Evolutionary conservation across 1,284 basidiomycete species (phyloP), one percentile per base, ranked within the genome.

Genomic region (Schizophyllum amplum): DNA sequence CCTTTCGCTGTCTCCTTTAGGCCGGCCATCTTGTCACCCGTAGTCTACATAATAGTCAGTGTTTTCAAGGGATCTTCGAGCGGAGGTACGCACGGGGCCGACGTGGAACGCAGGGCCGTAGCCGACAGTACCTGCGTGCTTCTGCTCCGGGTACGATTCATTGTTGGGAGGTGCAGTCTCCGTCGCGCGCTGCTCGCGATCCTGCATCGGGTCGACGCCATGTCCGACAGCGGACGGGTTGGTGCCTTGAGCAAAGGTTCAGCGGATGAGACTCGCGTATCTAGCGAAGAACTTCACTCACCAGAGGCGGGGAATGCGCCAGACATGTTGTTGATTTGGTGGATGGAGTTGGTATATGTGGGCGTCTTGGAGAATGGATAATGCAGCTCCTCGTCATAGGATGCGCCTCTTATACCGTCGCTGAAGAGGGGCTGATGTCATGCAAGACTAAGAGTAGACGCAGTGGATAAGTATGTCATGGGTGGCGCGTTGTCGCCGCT

Each of bases 1-100:
- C 82, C 82, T 60, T 71, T 75, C 24, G 81, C 26, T 62, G 81
- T 71, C 57, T 84, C 81, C 60, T 75, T 76, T 15, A 78, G n/a
- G 0, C 82, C 81, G 4, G 60, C 62, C 1, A 83, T 47, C 63
- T 77, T 82, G 46, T 83, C 80, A 5, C 65, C 67, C 0, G 79
- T 61, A 1, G 71, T 70, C 81, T 83, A 58, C 22, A 21, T 23
- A 9, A 11, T 50, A 11, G 21, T 50, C 20, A 50, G 48, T 50
- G 24, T 15, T 4, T 4, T 50, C 13, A 11, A 50, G 15, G 9
- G 13, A 2, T 4, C 13, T 50, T 11, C 24, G 11, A 26, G 47
- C 9, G 13, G 24, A 21, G 3, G 1, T 23, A 63, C 67, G 13
- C 47, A 67, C 67, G 15, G 63, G 57, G 24, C 58, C 56, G 47